Conservation (phyloP, 2,329 filamentous ascomycete species). For the Arthroderma uncinatum region DNA sequence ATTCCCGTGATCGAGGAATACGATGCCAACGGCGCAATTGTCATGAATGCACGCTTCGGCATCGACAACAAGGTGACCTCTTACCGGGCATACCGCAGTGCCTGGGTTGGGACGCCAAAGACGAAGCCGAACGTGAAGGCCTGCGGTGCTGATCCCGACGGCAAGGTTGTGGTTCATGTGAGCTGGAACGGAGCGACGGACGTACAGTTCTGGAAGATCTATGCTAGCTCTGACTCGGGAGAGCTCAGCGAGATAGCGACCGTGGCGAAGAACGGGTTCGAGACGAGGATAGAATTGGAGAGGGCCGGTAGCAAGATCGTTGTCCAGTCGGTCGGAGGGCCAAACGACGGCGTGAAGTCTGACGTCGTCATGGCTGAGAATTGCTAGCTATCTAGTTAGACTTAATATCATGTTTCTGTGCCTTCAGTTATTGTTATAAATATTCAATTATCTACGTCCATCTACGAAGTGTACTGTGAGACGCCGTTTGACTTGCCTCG, state of each 20-base stretch:
- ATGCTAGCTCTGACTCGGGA: not conserved
- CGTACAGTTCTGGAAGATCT: constrained; percentile 9
- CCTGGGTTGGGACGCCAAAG: constrained; percentile 9
- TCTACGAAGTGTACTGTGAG: too few species aligned
- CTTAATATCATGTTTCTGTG: not conserved
- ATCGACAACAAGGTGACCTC: not conserved
- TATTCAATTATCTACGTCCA: too few species aligned
- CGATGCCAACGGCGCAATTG: constrained; percentile 7
- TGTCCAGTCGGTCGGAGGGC: constrained; percentile 8
- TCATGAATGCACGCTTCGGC: constrained; percentile 10
- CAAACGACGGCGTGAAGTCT: constrained; percentile 7
- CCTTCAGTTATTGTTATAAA: too few species aligned
- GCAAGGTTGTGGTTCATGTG: constrained; percentile 7
- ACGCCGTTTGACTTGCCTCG: too few species aligned
- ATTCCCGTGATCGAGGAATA: constrained; percentile 13
- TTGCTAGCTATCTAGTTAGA: not conserved
- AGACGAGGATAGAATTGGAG: constrained; percentile 4
- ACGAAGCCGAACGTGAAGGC: constrained; percentile 9
- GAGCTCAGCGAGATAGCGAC: not conserved
- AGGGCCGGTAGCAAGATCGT: not conserved
- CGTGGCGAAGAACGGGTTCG: constrained; percentile 7
- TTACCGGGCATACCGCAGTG: constrained; percentile 5
- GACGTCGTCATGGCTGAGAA: constrained; percentile 3
- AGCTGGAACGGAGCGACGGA: constrained; percentile 15
- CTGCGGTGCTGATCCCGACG: not conserved